phyloP scores from a whole-genome alignment of 495 filamentous ascomycete genomes.

The Penicillium bovifimosum region DNA sequence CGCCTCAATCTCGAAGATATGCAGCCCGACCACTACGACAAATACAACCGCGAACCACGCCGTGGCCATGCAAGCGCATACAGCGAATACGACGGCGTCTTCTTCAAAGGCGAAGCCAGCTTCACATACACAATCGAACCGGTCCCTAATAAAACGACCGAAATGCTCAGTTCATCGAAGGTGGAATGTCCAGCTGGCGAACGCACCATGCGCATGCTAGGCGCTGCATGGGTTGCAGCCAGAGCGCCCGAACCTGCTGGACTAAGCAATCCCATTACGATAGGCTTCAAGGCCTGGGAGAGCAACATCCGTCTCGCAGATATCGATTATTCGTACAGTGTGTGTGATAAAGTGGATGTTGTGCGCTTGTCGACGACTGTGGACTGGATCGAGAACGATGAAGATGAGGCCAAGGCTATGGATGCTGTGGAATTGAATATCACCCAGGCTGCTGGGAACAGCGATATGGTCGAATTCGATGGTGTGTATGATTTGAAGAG shows the following conservation, averaged over 20 bases:
- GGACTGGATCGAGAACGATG: neutral
- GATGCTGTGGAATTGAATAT: slow-evolving; percentile 1
- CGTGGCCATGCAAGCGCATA: neutral
- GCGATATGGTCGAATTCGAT: neutral
- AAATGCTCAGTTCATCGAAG: neutral
- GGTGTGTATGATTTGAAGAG: slow-evolving; percentile 1
- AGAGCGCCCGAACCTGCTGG: neutral
- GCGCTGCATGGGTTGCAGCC: slow-evolving; percentile 2
- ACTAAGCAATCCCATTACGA: neutral
- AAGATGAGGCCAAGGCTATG: neutral
- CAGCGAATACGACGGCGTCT: neutral
- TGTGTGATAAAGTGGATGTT: neutral
- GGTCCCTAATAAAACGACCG: neutral
- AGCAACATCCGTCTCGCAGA: neutral
- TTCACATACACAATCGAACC: neutral
- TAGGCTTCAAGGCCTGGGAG: slow-evolving; percentile 3
- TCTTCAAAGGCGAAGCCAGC: neutral
- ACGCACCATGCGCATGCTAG: slow-evolving; percentile 2
- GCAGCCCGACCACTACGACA: neutral
- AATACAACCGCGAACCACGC: neutral
- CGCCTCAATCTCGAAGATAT: neutral
- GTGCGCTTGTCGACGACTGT: neutral
- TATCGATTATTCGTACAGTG: slow-evolving; percentile 4
- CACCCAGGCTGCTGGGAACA: neutral
- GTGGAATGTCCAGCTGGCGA: neutral